Base-by-base conservation (phyloP, 306 rosid genomes). In the Quercus bicolor region DNA sequence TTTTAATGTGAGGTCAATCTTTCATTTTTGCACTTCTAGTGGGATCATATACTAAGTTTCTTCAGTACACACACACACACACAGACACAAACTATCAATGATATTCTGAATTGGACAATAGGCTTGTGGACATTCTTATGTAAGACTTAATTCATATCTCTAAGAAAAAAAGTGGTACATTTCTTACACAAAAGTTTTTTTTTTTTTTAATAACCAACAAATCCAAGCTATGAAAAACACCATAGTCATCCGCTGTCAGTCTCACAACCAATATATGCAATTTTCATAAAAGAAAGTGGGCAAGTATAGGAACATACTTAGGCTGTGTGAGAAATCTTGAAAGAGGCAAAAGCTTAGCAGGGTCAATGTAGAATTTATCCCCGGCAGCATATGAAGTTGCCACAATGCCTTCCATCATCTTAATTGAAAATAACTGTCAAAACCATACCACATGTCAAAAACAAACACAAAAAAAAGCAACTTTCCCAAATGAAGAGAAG, bases 311-410 rank as follows among this genome's bases (percentile, higher is more conserved):
- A 73, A 61, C 94, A 77, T 90, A 95, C 98, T 96, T 96, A 2
- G 99, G 98, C 78, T 89, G 98, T 5, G 98, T 85, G 82, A 96
- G 99, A 85, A 96, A 96, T 90, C 98, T 93, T 54, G 95, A 94
- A 51, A 96, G 96, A 23, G 98, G 99, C 83, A 93, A 85, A 55
- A 93, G 93, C 87, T 96, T 96, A 15, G 90, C 91, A 1, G 99
- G 99, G 79, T 96, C 97, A 59, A 96, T 90, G 57, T 80, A 96
- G 83, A 96, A 96, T 89, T 91, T 93, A 84, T 96, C 98, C 23
- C 97, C 99, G 0, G 88, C 19, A 5, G 91, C 4, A 83, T 93
- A 96, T 0, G 99, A 93, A 70, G 94, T 88, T 24, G 99, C 96
- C 19, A 96, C 94, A 75, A 96, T 90, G 60, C 99, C 99, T 84